Base-by-base conservation (phyloP, 345 rosid genomes). In the Rhodomyrtus tomentosa region DNA sequence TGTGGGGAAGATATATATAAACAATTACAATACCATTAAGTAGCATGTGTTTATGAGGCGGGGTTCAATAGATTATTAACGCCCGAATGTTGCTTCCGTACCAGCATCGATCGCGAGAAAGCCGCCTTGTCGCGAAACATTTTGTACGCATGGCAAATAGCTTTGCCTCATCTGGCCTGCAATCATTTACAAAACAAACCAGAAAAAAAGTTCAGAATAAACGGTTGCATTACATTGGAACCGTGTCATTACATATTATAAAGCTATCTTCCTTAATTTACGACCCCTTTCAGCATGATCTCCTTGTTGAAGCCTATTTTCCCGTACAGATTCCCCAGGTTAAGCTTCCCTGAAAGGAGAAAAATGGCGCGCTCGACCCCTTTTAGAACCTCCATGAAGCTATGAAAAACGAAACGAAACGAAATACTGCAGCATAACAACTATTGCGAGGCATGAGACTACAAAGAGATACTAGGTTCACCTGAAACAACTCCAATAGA, bases 401-500 rank as follows among this genome's bases (percentile, higher is more conserved):
- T 80, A 3, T 11, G 21, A 50, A 40, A 45, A 80, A 25, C 82
- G 36, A 13, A 22, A 27, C 5, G 74, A 62, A 62, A 62, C 29
- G 42, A n/a, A n/a, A n/a, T n/a, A n/a, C 11, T 7, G 74, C 16
- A 62, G 74, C 40, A 62, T 10, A 32, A 62, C 74, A 62, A 16
- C 74, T 32, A 32, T 62, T 16, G 73, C 42, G 0, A 62, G 11
- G 6, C 18, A 16, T 20, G 42, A 58, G 38, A 58, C 72, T 58
- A n/a, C n/a, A n/a, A n/a, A n/a, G n/a, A n/a, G n/a, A n/a, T n/a
- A 6, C 22, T 7, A 62, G 3, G 3, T 62, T 90, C 84, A 96
- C 99, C 98, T 86, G 98, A 91, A 84, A 96, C 98, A 87, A 96
- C 98, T 89, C 98, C 99, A 73, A 96, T 95, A 50, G 98, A 96